Base-by-base conservation (phyloP, 1,139 yeast genomes). In the Zygosaccharomyces sapae region DNA sequence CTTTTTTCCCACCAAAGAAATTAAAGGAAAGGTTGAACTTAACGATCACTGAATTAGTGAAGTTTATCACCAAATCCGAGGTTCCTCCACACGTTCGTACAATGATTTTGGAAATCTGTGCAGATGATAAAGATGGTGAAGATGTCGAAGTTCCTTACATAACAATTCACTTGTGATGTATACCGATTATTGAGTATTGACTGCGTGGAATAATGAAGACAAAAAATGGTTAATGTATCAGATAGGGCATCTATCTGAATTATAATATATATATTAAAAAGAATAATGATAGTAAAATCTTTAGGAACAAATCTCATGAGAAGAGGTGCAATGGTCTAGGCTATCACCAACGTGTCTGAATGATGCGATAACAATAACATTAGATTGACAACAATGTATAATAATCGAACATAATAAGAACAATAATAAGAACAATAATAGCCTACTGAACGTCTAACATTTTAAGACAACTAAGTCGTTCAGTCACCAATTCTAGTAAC, bases 111-210 rank as follows among this genome's bases (percentile, higher is more conserved):
- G 98, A 92, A 69, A 77, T 92, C 37, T 88, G 96, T 65, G 87
- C 94, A 52, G 98, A 92, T 62, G 98, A 92, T 66, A 74, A 80
- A 62, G 78, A 83, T 45, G 98, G 94, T 36, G 97, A 92, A 66
- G 98, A 94, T 66, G 96, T 89, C 20, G 98, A 90, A 62, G 88
- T 89, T 55, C 98, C 98, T 34, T 88, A 80, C 65, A 79, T 89
- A 50, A 80, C 82, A 51, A 75, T 85, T 50, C 80, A 78, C 62
- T 61, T 77, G 54, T 67, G 62, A 58, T 27, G 27, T 22, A 41
- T 9, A 27, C 12, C n/a, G 5, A 5, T 27, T 27, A 12, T 27
- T 16, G 16, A 16, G 16, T 16, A 16, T 27, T 27, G 31, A 27
- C n/a, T 27, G 31, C 9, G 9, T 12, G n/a, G n/a, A 27, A 27